Evolutionary conservation across 75 land plant species (phyloP).

Genomic region (Cryptomeria japonica): DNA sequence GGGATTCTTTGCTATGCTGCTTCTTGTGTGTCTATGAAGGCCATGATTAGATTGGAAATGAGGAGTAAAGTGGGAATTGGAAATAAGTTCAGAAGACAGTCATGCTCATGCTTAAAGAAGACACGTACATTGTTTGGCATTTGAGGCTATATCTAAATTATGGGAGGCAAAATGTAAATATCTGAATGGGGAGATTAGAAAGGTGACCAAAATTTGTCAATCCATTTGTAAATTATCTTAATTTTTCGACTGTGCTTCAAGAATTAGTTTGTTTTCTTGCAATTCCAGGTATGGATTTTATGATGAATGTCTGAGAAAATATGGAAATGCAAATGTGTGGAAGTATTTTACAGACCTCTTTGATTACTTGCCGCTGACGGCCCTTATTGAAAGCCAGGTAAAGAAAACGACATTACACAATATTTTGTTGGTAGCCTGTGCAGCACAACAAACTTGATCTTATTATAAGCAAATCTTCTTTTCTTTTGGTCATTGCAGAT

Average conservation of each 20-base stretch:
- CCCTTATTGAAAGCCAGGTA: constrained; percentile 84
- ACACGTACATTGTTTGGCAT: not conserved
- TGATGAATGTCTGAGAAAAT: constrained; percentile 85
- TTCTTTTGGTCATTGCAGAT: constrained; percentile 38
- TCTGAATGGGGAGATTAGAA: constrained; percentile 1
- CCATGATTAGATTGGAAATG: constrained; percentile 1
- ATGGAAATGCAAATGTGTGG: constrained; percentile 94
- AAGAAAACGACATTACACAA: not conserved
- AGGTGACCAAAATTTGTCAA: constrained; percentile 1
- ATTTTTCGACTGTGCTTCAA: not conserved
- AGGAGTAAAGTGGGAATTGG: constrained; percentile 1
- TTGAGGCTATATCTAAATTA: not conserved
- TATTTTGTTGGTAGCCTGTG: not conserved
- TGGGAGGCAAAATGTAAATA: not conserved
- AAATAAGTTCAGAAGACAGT: not conserved
- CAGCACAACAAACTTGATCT: not conserved
- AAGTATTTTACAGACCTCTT: constrained; percentile 85
- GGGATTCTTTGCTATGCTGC: not conserved
- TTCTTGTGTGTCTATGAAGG: not conserved
- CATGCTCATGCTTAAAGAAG: constrained; percentile 2
- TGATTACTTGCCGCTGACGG: constrained; percentile 80
- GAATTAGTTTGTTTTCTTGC: constrained; percentile 8
- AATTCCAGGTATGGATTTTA: constrained; percentile 79
- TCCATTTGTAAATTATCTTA: not conserved
- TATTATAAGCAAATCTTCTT: not conserved